Percentiles rank a stretch among this genome's conserved stretches.
These are phyloP conservation scores for Purshia tridentata DNA, from an alignment of 306 rosid genomes.

Conservation along the genomic window DNA sequence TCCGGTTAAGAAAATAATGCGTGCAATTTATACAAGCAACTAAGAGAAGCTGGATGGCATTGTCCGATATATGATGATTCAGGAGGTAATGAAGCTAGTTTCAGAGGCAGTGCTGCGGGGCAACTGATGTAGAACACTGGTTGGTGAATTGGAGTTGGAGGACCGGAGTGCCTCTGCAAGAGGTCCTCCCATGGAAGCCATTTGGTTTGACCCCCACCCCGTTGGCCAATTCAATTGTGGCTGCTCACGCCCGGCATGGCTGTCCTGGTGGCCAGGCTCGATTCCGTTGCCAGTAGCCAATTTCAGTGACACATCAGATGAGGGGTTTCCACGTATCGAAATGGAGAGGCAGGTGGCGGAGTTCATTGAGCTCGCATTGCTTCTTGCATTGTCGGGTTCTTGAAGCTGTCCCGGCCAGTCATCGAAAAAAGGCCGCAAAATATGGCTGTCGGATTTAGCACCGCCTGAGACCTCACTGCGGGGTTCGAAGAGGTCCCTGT, in stretches of 20 bases:
- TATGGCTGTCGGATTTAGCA: constrained; percentile 58
- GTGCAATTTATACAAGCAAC: constrained; percentile 13
- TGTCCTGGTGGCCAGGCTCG: constrained; percentile 33
- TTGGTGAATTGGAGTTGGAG: constrained; percentile 67
- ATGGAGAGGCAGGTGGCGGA: constrained; percentile 68
- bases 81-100: constrained; percentile 57
- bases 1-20: neutral
- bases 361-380: constrained; percentile 33
- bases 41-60: neutral
- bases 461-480: constrained; percentile 43
- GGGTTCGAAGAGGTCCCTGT: constrained; percentile 33
- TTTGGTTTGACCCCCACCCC: constrained; percentile 67
- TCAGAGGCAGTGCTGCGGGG: constrained; percentile 53
- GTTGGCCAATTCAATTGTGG: constrained; percentile 64
- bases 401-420: constrained; percentile 85
- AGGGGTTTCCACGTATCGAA: constrained; percentile 54
- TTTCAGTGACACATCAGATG: constrained; percentile 82
- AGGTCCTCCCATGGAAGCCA: constrained; percentile 94
- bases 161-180: constrained; percentile 93
- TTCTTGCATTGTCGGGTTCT: constrained; percentile 44
- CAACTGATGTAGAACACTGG: constrained; percentile 78
- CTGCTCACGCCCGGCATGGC: constrained; percentile 40
- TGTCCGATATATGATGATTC: constrained; percentile 8
- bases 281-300: constrained; percentile 69
- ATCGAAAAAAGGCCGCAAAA: constrained; percentile 87